These are phyloP conservation scores for Boletus reticuloceps DNA, from an alignment of 768 basidiomycete species.

Conservation along the genomic window DNA sequence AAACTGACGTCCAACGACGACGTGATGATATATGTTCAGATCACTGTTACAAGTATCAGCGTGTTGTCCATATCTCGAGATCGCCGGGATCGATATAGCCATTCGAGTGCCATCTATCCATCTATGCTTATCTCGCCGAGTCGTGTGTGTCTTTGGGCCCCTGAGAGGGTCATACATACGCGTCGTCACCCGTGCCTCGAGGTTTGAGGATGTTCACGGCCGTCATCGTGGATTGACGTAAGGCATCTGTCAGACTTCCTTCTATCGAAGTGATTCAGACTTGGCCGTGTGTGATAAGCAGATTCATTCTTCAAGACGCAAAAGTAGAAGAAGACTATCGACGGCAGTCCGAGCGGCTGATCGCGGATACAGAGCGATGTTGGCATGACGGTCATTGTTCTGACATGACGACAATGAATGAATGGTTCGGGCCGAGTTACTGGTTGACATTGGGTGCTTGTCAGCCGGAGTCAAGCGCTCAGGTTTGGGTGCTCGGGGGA, in stretches of 20 bases:
- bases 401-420: too few relatives aligned
- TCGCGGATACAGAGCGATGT: conserved; percentile 6
- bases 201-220: conserved; percentile 5
- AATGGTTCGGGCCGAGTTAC: too few relatives aligned
- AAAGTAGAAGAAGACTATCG: background rate
- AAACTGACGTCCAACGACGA: too few relatives aligned
- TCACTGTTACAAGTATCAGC: too few relatives aligned
- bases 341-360: background rate
- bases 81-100: conserved; percentile 3
- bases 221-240: conserved; percentile 7
- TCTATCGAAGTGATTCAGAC: conserved; percentile 3
- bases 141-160: background rate
- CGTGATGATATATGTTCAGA: background rate
- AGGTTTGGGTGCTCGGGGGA: conserved; percentile 5
- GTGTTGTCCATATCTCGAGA: too few relatives aligned
- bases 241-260: background rate
- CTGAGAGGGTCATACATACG: background rate
- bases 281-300: conserved; percentile 8
- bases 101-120: too few relatives aligned
- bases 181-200: conserved; percentile 11
- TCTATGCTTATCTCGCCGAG: too few relatives aligned
- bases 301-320: background rate
- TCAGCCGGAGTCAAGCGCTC: too few relatives aligned
- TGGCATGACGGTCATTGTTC: background rate
- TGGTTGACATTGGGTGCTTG: too few relatives aligned